These are phyloP conservation scores for Paecilomyces niveus DNA, from an alignment of 2,329 filamentous ascomycete genomes.

Conservation along the genomic window DNA sequence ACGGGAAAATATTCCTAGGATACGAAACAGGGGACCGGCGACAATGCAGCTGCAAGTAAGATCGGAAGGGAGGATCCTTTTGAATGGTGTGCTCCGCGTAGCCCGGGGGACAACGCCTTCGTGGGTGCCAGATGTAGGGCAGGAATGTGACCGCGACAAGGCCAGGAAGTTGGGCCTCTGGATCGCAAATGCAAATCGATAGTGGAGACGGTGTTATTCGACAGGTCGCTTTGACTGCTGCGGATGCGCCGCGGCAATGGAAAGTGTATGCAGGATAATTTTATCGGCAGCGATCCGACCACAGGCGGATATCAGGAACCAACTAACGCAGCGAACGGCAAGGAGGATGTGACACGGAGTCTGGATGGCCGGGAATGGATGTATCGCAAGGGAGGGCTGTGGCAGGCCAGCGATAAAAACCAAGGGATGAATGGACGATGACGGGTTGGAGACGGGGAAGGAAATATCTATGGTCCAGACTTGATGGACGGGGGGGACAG, in stretches of 20 bases:
- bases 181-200: slow-evolving; percentile 3
- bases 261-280: not conserved
- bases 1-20: slow-evolving; percentile 3
- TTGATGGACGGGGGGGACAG: slow-evolving; percentile 17
- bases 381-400: slow-evolving; percentile 16
- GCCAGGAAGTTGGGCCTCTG: slow-evolving; percentile 9
- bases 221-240: slow-evolving; percentile 13
- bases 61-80: slow-evolving; percentile 30
- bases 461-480: slow-evolving; percentile 11
- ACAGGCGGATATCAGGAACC: slow-evolving; percentile 11
- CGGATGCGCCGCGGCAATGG: not conserved
- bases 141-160: slow-evolving; percentile 24
- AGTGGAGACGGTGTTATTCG: slow-evolving; percentile 2
- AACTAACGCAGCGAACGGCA: slow-evolving; percentile 24
- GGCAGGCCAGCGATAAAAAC: slow-evolving; percentile 10
- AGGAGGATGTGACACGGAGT: slow-evolving; percentile 12
- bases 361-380: slow-evolving; percentile 5
- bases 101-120: slow-evolving; percentile 12
- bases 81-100: slow-evolving; percentile 19
- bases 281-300: not conserved
- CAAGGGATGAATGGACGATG: slow-evolving; percentile 9
- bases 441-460: slow-evolving; percentile 5
- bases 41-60: slow-evolving; percentile 26
- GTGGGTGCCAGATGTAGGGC: slow-evolving; percentile 19
- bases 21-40: slow-evolving; percentile 18